These are phyloP conservation scores for Ceratocystis colombiana DNA, from an alignment of 2,329 filamentous ascomycete genomes.

Conservation along the genomic window DNA sequence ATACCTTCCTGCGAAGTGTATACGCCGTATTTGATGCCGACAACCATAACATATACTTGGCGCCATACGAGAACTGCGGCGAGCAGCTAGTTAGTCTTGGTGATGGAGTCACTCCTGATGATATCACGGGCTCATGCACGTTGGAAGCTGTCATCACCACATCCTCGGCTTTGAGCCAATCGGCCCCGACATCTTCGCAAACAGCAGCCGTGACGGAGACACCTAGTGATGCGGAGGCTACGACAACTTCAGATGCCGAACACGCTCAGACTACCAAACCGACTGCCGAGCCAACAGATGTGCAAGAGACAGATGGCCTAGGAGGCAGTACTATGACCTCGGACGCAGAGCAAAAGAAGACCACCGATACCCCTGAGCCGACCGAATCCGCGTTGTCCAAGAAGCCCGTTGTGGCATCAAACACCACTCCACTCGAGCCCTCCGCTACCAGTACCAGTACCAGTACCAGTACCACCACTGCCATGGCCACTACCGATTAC, in stretches of 20 bases:
- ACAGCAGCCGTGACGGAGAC: background rate
- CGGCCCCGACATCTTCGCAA: background rate
- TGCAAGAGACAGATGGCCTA: background rate
- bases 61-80: constrained; percentile 44
- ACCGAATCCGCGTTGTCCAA: background rate
- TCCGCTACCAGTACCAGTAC: background rate
- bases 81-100: constrained; percentile 25
- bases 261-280: background rate
- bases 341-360: background rate
- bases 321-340: background rate
- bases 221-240: background rate
- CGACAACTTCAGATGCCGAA: constrained; percentile 3
- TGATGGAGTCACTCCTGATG: constrained; percentile 20
- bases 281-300: background rate
- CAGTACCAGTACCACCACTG: background rate
- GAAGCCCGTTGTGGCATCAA: background rate
- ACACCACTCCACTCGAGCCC: background rate
- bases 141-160: background rate
- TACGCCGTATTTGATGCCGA: constrained; percentile 47
- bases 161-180: background rate
- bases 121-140: constrained; percentile 24
- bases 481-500: background rate
- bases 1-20: constrained; percentile 45
- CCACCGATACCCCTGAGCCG: background rate
- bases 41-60: constrained; percentile 40